These are phyloP conservation scores for Nakaseomyces delphensis DNA, from an alignment of 1,139 yeast genomes.

Conservation along the genomic window DNA sequence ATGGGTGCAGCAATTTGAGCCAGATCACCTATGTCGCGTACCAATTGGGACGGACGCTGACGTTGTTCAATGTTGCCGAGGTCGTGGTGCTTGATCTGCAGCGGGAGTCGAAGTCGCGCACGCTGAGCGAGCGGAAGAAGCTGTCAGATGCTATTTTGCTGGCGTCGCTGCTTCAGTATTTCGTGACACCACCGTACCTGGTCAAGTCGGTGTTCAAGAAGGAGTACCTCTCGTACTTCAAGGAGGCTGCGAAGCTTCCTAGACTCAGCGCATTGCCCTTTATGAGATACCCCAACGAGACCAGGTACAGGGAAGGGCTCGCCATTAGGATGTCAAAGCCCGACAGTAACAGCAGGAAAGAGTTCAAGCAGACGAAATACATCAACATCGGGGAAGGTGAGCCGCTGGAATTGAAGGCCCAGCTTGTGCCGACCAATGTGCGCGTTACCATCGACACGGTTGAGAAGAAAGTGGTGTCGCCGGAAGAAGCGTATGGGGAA, in stretches of 20 bases:
- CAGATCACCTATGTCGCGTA: conserved; percentile 68
- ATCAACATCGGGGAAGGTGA: conserved; percentile 63
- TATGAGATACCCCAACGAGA: conserved; percentile 40
- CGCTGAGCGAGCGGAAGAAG: conserved; percentile 12
- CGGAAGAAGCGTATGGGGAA: conserved; percentile 60
- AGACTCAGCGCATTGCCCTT: conserved; percentile 66
- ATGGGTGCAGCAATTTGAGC: conserved; percentile 55
- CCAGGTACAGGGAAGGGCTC: conserved; percentile 53
- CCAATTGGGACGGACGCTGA: conserved; percentile 70
- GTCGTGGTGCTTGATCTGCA: conserved; percentile 54
- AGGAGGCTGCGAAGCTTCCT: conserved; percentile 63
- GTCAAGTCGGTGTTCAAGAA: conserved; percentile 53
- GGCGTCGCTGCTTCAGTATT: conserved; percentile 68
- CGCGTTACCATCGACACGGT: conserved; percentile 72
- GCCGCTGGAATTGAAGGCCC: conserved; percentile 48
- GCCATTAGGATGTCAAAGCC: conserved; percentile 50
- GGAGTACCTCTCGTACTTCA: conserved; percentile 40
- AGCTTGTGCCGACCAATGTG: conserved; percentile 66
- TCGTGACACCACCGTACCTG: conserved; percentile 80
- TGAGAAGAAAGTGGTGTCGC: conserved; percentile 57
- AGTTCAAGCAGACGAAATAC: conserved; percentile 53
- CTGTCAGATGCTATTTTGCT: conserved; percentile 42
- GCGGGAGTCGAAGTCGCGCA: conserved; percentile 8
- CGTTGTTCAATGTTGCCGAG: conserved; percentile 62
- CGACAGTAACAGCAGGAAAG: conserved; percentile 36